Conservation (phyloP, 2,329 filamentous ascomycete species). For the Scedosporium boydii region DNA sequence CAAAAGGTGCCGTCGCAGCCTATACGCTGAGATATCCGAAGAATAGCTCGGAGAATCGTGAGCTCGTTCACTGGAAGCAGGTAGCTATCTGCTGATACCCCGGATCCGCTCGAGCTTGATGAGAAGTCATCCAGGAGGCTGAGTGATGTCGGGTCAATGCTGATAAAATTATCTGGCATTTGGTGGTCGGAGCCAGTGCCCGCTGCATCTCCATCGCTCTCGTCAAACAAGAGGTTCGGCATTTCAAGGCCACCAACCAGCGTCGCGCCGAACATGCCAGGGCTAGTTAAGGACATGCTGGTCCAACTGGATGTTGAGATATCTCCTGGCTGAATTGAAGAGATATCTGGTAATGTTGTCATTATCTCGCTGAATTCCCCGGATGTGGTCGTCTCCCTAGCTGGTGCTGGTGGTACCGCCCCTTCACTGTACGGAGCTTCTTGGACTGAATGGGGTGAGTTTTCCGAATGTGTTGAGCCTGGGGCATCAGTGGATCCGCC, state of each 20-base stretch:
- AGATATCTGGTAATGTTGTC: not conserved
- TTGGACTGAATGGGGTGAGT: not conserved
- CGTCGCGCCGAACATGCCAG: not conserved
- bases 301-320: not conserved
- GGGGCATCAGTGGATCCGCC: not conserved
- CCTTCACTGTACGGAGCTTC: not conserved
- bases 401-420: not conserved
- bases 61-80: constrained; percentile 38
- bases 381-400: not conserved
- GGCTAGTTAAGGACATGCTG: not conserved
- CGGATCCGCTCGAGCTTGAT: constrained; percentile 11
- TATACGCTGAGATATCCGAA: constrained; percentile 37
- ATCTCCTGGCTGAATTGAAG: not conserved
- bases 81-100: constrained; percentile 31
- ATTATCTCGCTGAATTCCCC: not conserved
- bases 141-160: constrained; percentile 1
- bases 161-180: not conserved
- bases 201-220: not conserved
- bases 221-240: not conserved
- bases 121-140: constrained; percentile 7
- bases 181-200: not conserved
- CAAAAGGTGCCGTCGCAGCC: constrained; percentile 32
- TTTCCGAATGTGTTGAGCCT: not conserved
- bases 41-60: constrained; percentile 34
- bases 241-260: not conserved